A percentile compares a stretch with the other conserved stretches of the same genome.
Conservation (phyloP, 208 protist species). For the Wallacemonas rigidus region DNA sequence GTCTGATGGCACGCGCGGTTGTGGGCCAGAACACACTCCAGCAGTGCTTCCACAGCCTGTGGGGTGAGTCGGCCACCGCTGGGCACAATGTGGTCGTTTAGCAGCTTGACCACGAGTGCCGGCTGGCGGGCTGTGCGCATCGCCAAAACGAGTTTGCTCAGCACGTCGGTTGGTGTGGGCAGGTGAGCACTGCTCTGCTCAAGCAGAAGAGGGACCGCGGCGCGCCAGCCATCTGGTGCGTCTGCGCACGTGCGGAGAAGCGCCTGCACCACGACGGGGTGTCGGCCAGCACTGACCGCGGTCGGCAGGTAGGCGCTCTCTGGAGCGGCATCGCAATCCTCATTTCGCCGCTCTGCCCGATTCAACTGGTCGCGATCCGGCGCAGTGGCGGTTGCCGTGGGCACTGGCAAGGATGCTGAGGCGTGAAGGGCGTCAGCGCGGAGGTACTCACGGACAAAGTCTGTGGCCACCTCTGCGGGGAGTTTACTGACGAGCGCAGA, state of each 20-base stretch:
- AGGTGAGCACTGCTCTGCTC: constrained; percentile 32
- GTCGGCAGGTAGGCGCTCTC: neutral
- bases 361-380: no score
- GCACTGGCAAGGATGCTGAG: neutral
- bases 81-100: constrained; percentile 75
- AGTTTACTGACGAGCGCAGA: constrained; percentile 66
- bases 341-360: neutral
- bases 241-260: constrained; percentile 57
- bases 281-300: constrained; percentile 25
- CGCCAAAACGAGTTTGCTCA: constrained; percentile 58
- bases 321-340: neutral
- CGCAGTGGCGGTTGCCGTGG: no score
- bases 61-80: constrained; percentile 38
- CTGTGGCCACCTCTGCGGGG: constrained; percentile 41
- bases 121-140: constrained; percentile 58
- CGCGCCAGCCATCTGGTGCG: constrained; percentile 33
- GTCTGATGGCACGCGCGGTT: constrained; percentile 43
- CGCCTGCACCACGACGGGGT: constrained; percentile 62
- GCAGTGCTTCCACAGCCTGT: constrained; percentile 54
- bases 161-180: constrained; percentile 52
- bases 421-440: neutral
- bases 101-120: constrained; percentile 54
- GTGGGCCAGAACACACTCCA: constrained; percentile 68
- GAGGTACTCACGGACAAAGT: constrained; percentile 37
- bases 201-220: constrained; percentile 50